Conservation (phyloP, 2,329 filamentous ascomycete genomes). For the Tympanopsis confertula region DNA sequence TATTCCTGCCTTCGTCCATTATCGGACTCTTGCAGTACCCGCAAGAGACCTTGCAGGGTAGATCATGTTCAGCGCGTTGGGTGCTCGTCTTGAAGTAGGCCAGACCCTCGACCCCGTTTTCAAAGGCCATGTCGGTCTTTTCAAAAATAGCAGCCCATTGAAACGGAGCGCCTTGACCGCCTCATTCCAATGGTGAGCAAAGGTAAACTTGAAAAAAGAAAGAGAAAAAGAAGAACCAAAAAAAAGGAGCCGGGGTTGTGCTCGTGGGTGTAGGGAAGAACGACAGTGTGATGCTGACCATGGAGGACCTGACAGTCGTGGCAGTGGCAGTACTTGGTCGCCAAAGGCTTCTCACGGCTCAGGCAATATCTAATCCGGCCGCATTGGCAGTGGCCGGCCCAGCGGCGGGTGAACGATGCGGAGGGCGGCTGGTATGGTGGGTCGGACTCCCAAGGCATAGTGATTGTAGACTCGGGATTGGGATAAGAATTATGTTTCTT, state of each 20-base stretch:
- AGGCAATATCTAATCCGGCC: conserved; percentile 62
- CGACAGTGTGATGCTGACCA: too few relatives aligned
- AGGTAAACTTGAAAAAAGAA: too few relatives aligned
- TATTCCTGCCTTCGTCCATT: conserved; percentile 80
- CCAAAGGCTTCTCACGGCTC: conserved; percentile 55
- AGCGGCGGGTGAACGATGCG: too few relatives aligned
- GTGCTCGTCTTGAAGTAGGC: conserved; percentile 60
- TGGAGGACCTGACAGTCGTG: conserved; percentile 69
- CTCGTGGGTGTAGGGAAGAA: too few relatives aligned
- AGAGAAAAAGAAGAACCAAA: too few relatives aligned
- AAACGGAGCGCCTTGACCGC: conserved; percentile 73
- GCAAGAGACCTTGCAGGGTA: conserved; percentile 76
- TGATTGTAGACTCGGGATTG: too few relatives aligned
- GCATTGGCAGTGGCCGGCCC: conserved; percentile 50
- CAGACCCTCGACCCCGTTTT: conserved; percentile 48
- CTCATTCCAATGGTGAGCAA: too few relatives aligned
- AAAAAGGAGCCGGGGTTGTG: too few relatives aligned
- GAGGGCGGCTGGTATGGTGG: too few relatives aligned
- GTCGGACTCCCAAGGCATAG: too few relatives aligned
- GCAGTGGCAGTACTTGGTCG: conserved; percentile 76
- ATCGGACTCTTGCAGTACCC: conserved; percentile 64
- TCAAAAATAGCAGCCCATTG: conserved; percentile 86
- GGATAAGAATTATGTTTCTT: too few relatives aligned
- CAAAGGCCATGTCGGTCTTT: conserved; percentile 64
- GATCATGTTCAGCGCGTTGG: conserved; percentile 48